These are phyloP conservation scores for Diaporthe caulivora DNA, from an alignment of 2,329 filamentous ascomycete genomes.

Conservation along the genomic window DNA sequence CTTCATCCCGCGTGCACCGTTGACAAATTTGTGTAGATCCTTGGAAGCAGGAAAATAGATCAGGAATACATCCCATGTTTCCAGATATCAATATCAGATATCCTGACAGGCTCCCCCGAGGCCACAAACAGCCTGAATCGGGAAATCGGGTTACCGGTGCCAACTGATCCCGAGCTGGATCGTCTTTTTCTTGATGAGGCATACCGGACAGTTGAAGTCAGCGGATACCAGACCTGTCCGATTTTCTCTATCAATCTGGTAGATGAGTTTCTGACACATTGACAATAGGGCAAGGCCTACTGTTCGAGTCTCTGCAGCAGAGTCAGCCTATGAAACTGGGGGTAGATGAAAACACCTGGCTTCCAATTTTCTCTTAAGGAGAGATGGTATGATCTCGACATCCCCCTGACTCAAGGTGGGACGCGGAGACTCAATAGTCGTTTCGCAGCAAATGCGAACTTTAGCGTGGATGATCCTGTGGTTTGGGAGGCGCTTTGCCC, in stretches of 20 bases:
- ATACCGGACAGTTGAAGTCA: neutral
- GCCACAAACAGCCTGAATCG: neutral
- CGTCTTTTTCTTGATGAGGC: neutral
- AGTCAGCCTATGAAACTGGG: neutral
- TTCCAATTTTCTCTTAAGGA: slow-evolving; percentile 7
- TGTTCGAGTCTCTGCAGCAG: neutral
- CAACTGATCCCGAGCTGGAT: neutral
- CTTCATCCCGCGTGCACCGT: neutral
- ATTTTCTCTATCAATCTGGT: neutral
- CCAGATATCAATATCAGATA: slow-evolving; percentile 4
- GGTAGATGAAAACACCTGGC: neutral
- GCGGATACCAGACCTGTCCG: neutral
- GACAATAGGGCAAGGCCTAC: neutral
- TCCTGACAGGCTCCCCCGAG: neutral
- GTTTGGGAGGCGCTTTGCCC: slow-evolving; percentile 1
- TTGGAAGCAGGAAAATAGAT: neutral
- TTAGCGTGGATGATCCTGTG: slow-evolving; percentile 22
- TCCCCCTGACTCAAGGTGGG: neutral
- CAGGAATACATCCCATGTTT: slow-evolving; percentile 17
- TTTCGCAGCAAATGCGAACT: slow-evolving; percentile 13
- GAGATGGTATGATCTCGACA: slow-evolving; percentile 18
- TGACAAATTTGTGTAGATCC: slow-evolving; percentile 5
- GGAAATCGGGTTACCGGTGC: neutral
- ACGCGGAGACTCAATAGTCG: neutral
- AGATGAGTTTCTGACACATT: neutral